Base-by-base conservation (phyloP, 2,329 filamentous ascomycete genomes). In the Penicillium sp. region DNA sequence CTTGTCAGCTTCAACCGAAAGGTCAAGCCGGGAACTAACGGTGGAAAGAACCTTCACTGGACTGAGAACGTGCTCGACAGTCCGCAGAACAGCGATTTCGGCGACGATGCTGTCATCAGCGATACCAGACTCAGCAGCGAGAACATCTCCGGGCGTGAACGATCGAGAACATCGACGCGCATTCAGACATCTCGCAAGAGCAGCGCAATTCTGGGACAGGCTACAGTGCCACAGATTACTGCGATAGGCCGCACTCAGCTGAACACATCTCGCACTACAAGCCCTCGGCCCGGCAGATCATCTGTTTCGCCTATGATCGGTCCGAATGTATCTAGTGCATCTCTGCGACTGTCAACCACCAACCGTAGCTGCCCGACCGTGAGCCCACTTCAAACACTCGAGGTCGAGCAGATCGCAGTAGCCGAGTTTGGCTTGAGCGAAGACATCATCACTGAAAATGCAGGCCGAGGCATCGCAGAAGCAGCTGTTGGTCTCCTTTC, bases 401-500 rank as follows among this genome's bases (percentile, higher is more conserved):
- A 94, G 56, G 82, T 97, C 1, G 94, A 97, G 72, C 92, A 94
- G 64, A 89, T 95, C 50, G 91, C 92, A 0, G 87, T 91, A 53
- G 87, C 89, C 38, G 91, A 96, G 60, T 83, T 95, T 51, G 91
- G 91, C 5, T 79, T 97, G 42, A 89, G 87, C 0, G 90, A 95
- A 67, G 90, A 94, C 47, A 86, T 96, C 70, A 90, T 97, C 77
- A 86, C 90, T 0, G 94, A 97, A 66, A 96, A 92, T 66, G 89
- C 92, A 1, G 92, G 89, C 16, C 84, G 92, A 24, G 89, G 90
- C 39, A 89, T 97, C 55, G 91, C 92, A 4, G 88, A 96, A 72
- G 72, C 71, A 20, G 87, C 92, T 25, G 86, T 90, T 0, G 78
- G 95, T 48, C 80, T 78, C 44, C 83, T 89, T 10, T 76, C 95